These are phyloP conservation scores for Wickerhamomyces ciferrii DNA, from an alignment of 805 yeast species.

Conservation along the genomic window DNA sequence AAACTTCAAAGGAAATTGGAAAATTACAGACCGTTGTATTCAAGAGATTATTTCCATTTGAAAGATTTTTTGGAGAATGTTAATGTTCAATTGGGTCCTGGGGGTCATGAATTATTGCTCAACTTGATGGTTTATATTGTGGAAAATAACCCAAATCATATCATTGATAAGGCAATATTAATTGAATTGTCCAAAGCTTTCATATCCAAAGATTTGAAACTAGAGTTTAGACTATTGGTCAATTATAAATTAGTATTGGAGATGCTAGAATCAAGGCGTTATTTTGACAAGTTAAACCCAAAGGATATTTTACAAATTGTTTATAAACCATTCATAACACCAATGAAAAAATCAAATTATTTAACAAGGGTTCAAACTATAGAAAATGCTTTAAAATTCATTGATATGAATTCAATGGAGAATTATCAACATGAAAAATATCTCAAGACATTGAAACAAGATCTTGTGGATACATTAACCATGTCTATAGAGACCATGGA, in stretches of 20 bases:
- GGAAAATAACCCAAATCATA: neutral
- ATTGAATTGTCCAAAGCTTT: neutral
- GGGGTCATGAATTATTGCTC: neutral
- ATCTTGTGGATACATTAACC: neutral
- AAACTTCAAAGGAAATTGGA: neutral
- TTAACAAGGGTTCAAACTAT: neutral
- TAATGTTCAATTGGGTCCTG: neutral
- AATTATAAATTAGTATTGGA: constrained; percentile 5
- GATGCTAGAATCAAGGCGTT: neutral
- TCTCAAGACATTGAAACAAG: neutral
- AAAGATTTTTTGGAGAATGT: too few relatives aligned
- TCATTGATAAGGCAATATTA: neutral
- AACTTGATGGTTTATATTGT: neutral
- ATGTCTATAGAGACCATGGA: neutral
- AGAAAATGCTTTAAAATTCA: neutral
- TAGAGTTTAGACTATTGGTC: neutral
- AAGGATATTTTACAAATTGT: constrained; percentile 1
- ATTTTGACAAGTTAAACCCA: neutral
- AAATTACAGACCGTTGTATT: neutral
- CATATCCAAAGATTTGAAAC: too few relatives aligned
- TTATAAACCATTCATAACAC: constrained; percentile 5
- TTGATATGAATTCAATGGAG: neutral
- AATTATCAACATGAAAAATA: neutral
- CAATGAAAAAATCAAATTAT: neutral
- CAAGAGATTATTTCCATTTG: neutral